These are phyloP conservation scores for Candida insectalens DNA, from an alignment of 805 yeast genomes.

Conservation along the genomic window DNA sequence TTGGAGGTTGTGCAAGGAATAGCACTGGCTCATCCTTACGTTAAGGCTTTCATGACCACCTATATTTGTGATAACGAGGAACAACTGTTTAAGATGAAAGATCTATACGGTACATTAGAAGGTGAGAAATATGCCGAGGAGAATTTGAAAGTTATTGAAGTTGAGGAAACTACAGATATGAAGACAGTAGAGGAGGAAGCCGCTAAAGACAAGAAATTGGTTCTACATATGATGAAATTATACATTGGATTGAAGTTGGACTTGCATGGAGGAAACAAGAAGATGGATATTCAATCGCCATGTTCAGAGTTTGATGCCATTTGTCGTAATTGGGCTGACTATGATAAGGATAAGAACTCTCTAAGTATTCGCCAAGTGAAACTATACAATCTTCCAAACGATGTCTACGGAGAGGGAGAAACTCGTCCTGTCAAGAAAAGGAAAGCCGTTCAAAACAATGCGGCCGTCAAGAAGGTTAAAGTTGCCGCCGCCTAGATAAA, in stretches of 20 bases:
- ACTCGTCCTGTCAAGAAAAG: constrained; percentile 57
- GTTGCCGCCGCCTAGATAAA: no score
- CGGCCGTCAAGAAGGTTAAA: constrained; percentile 24
- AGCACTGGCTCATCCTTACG: constrained; percentile 81
- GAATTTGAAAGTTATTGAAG: constrained; percentile 22
- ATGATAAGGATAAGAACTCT: constrained; percentile 48
- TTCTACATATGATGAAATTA: constrained; percentile 59
- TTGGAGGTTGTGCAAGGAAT: constrained; percentile 72
- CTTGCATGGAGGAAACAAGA: constrained; percentile 43
- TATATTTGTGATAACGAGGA: constrained; percentile 36
- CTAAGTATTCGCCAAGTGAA: constrained; percentile 67
- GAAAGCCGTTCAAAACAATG: constrained; percentile 27
- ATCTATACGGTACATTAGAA: constrained; percentile 44
- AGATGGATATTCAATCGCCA: constrained; percentile 79
- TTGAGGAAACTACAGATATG: constrained; percentile 22
- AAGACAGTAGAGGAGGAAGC: constrained; percentile 17
- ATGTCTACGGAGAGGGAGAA: constrained; percentile 78
- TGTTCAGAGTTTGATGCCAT: constrained; percentile 81
- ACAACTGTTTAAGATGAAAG: constrained; percentile 18
- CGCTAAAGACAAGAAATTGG: constrained; percentile 15
- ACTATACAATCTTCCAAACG: constrained; percentile 72
- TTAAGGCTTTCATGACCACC: constrained; percentile 58
- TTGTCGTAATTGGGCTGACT: constrained; percentile 66
- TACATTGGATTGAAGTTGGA: constrained; percentile 68
- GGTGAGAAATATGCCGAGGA: constrained; percentile 38